These are phyloP conservation scores for Parsonsia alboflavescens DNA, from an alignment of 257 asterid species.

Conservation along the genomic window DNA sequence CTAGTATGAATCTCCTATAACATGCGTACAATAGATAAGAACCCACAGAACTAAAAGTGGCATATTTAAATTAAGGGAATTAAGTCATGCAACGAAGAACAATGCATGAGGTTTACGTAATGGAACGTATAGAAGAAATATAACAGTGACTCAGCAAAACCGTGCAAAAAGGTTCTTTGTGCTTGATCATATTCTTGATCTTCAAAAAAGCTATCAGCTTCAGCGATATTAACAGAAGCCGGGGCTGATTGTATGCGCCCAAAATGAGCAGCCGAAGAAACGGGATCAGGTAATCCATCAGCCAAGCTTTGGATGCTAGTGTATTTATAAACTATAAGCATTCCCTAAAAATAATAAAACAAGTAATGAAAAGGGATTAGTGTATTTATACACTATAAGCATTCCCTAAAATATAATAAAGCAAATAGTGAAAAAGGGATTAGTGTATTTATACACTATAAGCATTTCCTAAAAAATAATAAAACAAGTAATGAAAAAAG, in stretches of 20 bases:
- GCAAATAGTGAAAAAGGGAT: no score
- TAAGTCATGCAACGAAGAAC: background rate
- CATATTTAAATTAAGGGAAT: background rate
- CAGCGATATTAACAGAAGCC: background rate
- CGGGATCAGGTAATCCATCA: conserved; percentile 1
- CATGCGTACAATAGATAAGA: background rate
- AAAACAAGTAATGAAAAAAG: no score
- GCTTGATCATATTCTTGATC: background rate
- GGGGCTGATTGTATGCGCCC: background rate
- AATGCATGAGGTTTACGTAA: background rate
- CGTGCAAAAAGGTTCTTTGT: background rate
- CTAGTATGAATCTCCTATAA: background rate
- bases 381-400: no score
- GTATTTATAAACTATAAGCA: no score
- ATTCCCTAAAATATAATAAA: no score
- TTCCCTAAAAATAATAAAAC: no score
- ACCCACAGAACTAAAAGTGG: background rate
- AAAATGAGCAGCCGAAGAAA: background rate
- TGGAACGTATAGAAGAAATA: background rate
- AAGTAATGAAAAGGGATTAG: no score
- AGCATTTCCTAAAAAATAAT: no score
- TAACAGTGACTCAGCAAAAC: background rate
- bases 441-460: no score
- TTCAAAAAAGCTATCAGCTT: background rate
- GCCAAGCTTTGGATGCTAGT: conserved; percentile 32